Conservation (phyloP, 1,284 basidiomycete genomes). For the Malassezia furfur region DNA sequence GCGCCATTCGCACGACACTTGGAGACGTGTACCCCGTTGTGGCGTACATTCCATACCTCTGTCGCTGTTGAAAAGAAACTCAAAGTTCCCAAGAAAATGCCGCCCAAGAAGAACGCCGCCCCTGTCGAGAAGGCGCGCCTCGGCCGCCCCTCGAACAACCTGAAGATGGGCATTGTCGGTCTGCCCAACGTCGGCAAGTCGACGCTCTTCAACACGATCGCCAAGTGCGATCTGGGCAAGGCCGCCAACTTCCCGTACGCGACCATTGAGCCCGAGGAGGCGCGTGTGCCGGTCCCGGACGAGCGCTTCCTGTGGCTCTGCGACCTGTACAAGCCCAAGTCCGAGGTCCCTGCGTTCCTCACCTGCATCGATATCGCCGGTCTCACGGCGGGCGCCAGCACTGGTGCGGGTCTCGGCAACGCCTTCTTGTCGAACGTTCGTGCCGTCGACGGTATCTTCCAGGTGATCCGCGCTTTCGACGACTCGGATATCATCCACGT, state of each 20-base stretch:
- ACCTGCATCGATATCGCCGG: constrained; percentile 99
- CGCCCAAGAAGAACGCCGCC: constrained; percentile 36
- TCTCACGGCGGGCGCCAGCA: constrained; percentile 88
- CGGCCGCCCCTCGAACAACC: constrained; percentile 46
- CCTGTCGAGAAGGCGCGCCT: constrained; percentile 37
- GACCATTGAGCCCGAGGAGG: constrained; percentile 60
- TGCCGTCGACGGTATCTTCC: constrained; percentile 98
- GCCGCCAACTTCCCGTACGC: constrained; percentile 98
- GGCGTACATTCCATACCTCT: constrained; percentile 13
- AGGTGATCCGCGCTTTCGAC: constrained; percentile 94
- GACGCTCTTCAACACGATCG: constrained; percentile 66
- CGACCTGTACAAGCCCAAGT: constrained; percentile 78
- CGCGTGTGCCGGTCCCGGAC: constrained; percentile 95
- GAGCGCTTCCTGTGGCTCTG: constrained; percentile 87
- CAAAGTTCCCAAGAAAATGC: constrained; percentile 30
- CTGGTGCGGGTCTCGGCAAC: constrained; percentile 95
- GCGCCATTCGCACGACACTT: constrained; percentile 12
- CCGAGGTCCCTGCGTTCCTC: constrained; percentile 81
- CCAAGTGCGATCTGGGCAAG: constrained; percentile 79
- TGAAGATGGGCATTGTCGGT: constrained; percentile 48
- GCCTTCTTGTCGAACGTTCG: constrained; percentile 95
- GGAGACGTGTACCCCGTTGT: background rate
- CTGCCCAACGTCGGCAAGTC: constrained; percentile 48
- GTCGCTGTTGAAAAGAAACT: constrained; percentile 17
- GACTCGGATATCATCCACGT: constrained; percentile 98